Evolutionary conservation across 495 filamentous ascomycete genomes (phyloP).

Genomic region (Podospora pseudocomata): DNA sequence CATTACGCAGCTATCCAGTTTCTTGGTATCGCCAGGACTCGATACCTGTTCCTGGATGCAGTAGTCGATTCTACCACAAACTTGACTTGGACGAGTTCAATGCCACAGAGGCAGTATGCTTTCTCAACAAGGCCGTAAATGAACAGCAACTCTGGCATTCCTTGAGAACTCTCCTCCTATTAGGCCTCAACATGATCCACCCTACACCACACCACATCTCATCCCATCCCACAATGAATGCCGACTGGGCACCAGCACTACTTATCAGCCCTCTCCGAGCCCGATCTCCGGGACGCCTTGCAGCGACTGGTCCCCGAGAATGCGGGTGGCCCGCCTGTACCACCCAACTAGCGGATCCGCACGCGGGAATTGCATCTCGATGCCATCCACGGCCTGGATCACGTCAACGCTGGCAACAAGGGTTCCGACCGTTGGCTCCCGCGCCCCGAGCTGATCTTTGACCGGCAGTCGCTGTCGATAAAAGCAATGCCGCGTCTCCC

Average conservation of each 20-base stretch:
- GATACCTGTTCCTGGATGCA: not conserved
- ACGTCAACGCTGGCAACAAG: slow-evolving; percentile 8
- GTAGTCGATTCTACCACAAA: not conserved
- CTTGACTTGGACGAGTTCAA: not conserved
- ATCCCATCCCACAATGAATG: not conserved
- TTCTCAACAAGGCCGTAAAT: too few species aligned
- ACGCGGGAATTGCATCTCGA: not conserved
- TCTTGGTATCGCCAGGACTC: not conserved
- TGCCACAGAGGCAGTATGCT: too few species aligned
- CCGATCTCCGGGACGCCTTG: not conserved
- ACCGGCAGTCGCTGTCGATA: slow-evolving; percentile 1
- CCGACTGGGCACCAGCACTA: not conserved
- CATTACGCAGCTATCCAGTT: not conserved
- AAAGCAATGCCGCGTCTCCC: not conserved
- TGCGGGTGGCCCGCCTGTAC: not conserved
- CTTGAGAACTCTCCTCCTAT: not conserved
- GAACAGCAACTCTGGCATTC: too few species aligned
- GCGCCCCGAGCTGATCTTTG: not conserved
- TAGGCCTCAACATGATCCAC: not conserved
- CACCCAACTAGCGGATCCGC: not conserved
- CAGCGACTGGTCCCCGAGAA: not conserved
- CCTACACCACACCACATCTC: not conserved
- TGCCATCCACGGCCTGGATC: not conserved
- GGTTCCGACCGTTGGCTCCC: not conserved
- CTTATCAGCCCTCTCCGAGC: not conserved